Evolutionary conservation across 2,329 filamentous ascomycete species (phyloP).

Genomic region (Colletotrichum agaves): DNA sequence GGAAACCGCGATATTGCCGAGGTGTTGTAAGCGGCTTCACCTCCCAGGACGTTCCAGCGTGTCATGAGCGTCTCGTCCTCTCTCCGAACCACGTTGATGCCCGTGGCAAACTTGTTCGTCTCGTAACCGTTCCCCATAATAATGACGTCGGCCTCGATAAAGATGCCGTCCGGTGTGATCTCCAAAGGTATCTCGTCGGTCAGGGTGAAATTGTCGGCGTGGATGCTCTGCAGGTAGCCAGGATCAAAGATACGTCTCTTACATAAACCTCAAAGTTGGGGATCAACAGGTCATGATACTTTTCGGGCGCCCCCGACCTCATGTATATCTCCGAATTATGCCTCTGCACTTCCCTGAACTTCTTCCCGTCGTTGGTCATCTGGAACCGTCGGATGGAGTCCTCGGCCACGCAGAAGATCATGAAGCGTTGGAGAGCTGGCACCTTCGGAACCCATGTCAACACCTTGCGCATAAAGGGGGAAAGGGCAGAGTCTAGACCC

Average conservation of each 20-base stretch:
- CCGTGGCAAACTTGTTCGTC: slow-evolving; percentile 63
- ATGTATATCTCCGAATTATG: slow-evolving; percentile 53
- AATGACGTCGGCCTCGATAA: slow-evolving; percentile 67
- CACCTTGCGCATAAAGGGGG: slow-evolving; percentile 43
- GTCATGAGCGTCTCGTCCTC: slow-evolving; percentile 61
- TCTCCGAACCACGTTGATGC: slow-evolving; percentile 63
- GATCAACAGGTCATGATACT: slow-evolving; percentile 70
- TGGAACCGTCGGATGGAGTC: slow-evolving; percentile 47
- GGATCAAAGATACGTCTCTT: slow-evolving; percentile 71
- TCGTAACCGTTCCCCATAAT: slow-evolving; percentile 71
- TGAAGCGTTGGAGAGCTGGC: slow-evolving; percentile 51
- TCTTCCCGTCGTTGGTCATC: background rate
- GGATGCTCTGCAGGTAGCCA: slow-evolving; percentile 63
- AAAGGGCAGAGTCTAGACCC: slow-evolving; percentile 42
- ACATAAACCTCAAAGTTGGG: slow-evolving; percentile 73
- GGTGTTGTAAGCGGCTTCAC: slow-evolving; percentile 70
- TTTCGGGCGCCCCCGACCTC: slow-evolving; percentile 59
- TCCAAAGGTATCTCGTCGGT: slow-evolving; percentile 61
- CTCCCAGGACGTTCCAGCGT: slow-evolving; percentile 67
- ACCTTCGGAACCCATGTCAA: slow-evolving; percentile 61
- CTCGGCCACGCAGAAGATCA: slow-evolving; percentile 55
- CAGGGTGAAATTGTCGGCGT: slow-evolving; percentile 57
- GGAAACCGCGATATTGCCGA: slow-evolving; percentile 69
- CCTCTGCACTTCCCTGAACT: slow-evolving; percentile 50
- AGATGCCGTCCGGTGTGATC: slow-evolving; percentile 56